Evolutionary conservation across 108 stramenopile genomes (phyloP).

Genomic region (Nitzschia inconspicua): DNA sequence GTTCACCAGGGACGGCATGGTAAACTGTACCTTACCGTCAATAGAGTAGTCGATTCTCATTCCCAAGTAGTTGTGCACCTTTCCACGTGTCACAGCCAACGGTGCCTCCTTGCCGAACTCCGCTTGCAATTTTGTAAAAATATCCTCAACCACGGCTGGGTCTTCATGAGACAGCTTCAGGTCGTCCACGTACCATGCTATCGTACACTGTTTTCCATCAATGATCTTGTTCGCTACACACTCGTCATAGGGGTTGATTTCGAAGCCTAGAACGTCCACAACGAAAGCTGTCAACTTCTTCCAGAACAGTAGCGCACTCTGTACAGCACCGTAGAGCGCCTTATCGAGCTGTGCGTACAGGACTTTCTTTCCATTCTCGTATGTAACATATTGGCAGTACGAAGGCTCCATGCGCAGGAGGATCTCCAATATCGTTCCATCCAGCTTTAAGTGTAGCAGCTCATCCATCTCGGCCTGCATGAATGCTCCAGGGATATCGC

Average conservation of each 20-base stretch:
- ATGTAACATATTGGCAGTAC: too few relatives aligned
- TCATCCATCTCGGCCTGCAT: too few relatives aligned
- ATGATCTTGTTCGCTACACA: conserved; percentile 47
- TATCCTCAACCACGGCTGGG: not conserved
- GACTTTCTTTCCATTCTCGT: conserved; percentile 17
- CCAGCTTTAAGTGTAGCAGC: too few relatives aligned
- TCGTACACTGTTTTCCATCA: conserved; percentile 31
- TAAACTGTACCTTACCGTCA: conserved; percentile 8
- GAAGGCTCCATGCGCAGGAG: too few relatives aligned
- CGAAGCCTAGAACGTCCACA: conserved; percentile 33
- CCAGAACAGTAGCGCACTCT: conserved; percentile 30
- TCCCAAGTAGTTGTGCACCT: conserved; percentile 39
- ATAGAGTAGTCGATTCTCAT: conserved; percentile 30
- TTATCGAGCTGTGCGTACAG: conserved; percentile 42
- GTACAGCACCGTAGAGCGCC: conserved; percentile 38
- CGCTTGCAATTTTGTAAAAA: not conserved
- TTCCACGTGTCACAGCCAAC: conserved; percentile 28
- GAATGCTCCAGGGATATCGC: too few relatives aligned
- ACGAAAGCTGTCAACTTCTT: conserved; percentile 14
- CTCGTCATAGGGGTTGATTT: conserved; percentile 52
- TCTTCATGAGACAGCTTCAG: not conserved
- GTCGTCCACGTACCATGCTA: conserved; percentile 53
- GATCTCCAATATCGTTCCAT: too few relatives aligned
- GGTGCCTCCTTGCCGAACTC: conserved; percentile 1
- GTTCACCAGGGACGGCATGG: conserved; percentile 16